A percentile compares a stretch with the other conserved stretches of the same genome.
Conservation (phyloP, 225 moss, liverwort and hornwort species). For the Physcomitrium patens region DNA sequence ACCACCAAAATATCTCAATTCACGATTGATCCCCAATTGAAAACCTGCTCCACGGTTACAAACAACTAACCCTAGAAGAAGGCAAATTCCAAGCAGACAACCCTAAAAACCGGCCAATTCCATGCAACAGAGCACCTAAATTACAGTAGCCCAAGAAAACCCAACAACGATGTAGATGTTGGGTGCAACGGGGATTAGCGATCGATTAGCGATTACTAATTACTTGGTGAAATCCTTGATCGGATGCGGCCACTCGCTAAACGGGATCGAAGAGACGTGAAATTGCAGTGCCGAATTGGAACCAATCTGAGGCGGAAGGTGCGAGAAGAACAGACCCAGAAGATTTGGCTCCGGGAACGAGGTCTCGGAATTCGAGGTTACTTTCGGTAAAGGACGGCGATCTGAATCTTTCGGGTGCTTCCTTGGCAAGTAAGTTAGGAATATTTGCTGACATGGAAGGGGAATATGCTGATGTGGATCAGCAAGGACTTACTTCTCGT, state of each 20-base stretch:
- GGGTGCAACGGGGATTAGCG: not conserved
- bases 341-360: not conserved
- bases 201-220: too few relatives aligned
- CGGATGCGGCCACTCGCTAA: not conserved
- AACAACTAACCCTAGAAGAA: not conserved
- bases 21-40: not conserved
- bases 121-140: not conserved
- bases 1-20: not conserved
- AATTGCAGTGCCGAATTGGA: not conserved
- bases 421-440: too few relatives aligned
- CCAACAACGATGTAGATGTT: not conserved
- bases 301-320: not conserved
- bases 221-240: not conserved
- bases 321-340: not conserved
- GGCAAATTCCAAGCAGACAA: not conserved
- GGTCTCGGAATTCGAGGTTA: not conserved
- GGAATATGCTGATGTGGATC: too few relatives aligned
- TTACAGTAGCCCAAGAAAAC: not conserved
- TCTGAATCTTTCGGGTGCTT: not conserved
- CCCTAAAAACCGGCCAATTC: slow-evolving; percentile 14
- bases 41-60: not conserved
- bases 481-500: too few relatives aligned
- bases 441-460: too few relatives aligned
- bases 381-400: not conserved
- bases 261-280: not conserved